Conservation (phyloP, 345 rosid species). For the Ailanthus altissimus region DNA sequence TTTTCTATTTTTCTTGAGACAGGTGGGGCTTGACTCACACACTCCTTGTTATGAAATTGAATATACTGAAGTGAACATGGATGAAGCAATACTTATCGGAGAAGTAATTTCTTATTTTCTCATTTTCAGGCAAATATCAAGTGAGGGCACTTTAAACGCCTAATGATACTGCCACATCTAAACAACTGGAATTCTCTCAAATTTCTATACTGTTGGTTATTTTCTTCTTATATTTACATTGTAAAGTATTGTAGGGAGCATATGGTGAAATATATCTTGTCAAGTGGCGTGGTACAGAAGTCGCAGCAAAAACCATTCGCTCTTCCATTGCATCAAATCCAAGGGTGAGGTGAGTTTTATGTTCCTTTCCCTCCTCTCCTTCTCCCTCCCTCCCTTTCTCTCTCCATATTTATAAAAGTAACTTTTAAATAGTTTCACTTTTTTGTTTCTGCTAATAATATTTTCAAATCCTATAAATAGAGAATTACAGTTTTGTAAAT, state of each 20-base stretch:
- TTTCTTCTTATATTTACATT: slow-evolving; percentile 12
- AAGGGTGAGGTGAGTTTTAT: slow-evolving; percentile 52
- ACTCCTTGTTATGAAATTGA: slow-evolving; percentile 50
- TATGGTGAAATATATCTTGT: slow-evolving; percentile 65
- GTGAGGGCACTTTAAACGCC: background rate
- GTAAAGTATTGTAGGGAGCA: slow-evolving; percentile 43
- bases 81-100: slow-evolving; percentile 50
- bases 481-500: background rate
- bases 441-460: background rate
- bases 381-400: background rate
- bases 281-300: slow-evolving; percentile 68
- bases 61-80: slow-evolving; percentile 46
- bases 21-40: slow-evolving; percentile 59
- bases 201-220: background rate
- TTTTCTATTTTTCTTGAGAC: slow-evolving; percentile 24
- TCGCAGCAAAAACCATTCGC: slow-evolving; percentile 69
- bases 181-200: slow-evolving; percentile 7
- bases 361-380: background rate
- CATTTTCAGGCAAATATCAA: slow-evolving; percentile 17
- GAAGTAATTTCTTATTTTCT: slow-evolving; percentile 44
- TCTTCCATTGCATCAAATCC: slow-evolving; percentile 66
- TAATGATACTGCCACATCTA: background rate
- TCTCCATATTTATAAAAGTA: background rate
- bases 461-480: background rate
- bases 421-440: background rate